Evolutionary conservation across 805 yeast species (phyloP).

Genomic region (Jamesozyma rosinii): DNA sequence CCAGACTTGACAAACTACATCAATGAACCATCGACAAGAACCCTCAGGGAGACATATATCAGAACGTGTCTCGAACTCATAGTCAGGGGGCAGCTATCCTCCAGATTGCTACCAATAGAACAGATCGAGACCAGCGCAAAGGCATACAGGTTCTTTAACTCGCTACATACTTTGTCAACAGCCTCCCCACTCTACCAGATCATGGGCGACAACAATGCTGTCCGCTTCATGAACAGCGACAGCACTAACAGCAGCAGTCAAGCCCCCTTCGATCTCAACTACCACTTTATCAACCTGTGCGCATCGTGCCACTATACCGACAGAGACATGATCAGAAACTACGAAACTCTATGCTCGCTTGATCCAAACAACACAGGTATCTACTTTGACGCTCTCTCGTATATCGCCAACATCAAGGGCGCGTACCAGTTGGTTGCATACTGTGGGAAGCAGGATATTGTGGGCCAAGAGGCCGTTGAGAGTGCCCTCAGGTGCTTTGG

Average conservation of each 20-base stretch:
- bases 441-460: conserved; percentile 42
- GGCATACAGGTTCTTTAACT: conserved; percentile 23
- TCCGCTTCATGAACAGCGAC: conserved; percentile 1
- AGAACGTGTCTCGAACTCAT: conserved; percentile 48
- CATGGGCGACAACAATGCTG: conserved; percentile 25
- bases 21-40: conserved; percentile 27
- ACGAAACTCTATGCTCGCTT: conserved; percentile 31
- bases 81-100: conserved; percentile 34
- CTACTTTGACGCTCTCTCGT: conserved; percentile 50
- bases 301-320: conserved; percentile 43
- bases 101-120: conserved; percentile 9
- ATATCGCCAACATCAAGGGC: conserved; percentile 40
- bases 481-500: conserved; percentile 33
- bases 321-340: conserved; percentile 39
- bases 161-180: conserved; percentile 21
- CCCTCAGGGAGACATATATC: conserved; percentile 40
- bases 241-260: background rate
- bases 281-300: conserved; percentile 39
- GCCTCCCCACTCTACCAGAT: conserved; percentile 24
- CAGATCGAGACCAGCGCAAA: conserved; percentile 7
- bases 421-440: conserved; percentile 42
- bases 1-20: conserved; percentile 36
- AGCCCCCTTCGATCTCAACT: conserved; percentile 19
- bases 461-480: conserved; percentile 42
- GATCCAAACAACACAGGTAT: conserved; percentile 41